Conservation (phyloP, 257 asterid genomes). For the Henckelia pumila region DNA sequence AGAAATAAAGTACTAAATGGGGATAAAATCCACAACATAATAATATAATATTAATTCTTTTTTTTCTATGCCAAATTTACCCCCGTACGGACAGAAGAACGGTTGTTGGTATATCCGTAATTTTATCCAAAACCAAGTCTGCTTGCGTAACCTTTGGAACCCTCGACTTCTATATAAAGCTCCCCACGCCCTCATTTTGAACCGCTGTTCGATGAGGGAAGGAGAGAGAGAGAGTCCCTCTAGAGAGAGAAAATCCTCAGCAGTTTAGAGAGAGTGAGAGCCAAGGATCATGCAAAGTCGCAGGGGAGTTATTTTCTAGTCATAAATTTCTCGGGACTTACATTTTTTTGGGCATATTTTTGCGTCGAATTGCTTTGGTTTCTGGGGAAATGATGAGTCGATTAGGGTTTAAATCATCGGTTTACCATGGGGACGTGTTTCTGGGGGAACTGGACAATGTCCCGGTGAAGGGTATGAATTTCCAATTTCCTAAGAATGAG, state of each 20-base stretch:
- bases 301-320: slow-evolving; percentile 12
- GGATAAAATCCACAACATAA: background rate
- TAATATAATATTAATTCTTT: background rate
- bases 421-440: slow-evolving; percentile 64
- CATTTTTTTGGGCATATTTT: slow-evolving; percentile 14
- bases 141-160: slow-evolving; percentile 20
- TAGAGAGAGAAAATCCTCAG: slow-evolving; percentile 34
- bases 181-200: slow-evolving; percentile 37
- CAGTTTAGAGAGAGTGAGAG: slow-evolving; percentile 16
- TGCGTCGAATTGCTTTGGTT: background rate
- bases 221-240: slow-evolving; percentile 21
- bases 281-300: slow-evolving; percentile 21
- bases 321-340: slow-evolving; percentile 16
- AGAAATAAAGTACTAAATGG: background rate
- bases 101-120: slow-evolving; percentile 45
- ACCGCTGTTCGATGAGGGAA: slow-evolving; percentile 55
- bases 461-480: slow-evolving; percentile 55
- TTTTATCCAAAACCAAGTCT: slow-evolving; percentile 22
- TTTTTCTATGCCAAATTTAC: slow-evolving; percentile 27
- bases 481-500: slow-evolving; percentile 82
- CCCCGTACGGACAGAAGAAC: slow-evolving; percentile 22
- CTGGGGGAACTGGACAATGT: slow-evolving; percentile 78
- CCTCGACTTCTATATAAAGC: slow-evolving; percentile 47
- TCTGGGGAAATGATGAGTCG: slow-evolving; percentile 50
- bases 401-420: slow-evolving; percentile 87